Evolutionary conservation across 805 yeast species (phyloP), one percentile per base, ranked within the genome.

Genomic region (Starmerella geochares): DNA sequence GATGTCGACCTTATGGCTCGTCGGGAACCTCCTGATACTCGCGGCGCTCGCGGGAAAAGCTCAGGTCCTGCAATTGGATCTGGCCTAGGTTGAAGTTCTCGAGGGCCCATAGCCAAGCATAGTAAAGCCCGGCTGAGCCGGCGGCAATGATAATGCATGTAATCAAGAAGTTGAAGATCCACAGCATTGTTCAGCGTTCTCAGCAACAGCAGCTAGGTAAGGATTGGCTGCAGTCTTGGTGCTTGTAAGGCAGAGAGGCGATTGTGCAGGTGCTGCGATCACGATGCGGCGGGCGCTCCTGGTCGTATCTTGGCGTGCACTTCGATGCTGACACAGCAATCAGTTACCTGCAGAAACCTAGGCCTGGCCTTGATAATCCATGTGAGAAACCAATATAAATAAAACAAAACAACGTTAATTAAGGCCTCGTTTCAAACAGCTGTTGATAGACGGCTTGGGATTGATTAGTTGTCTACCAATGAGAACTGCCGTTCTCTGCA

Each of bases 21-120:
- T 80, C 8, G 16, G 32, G 25, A 2, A 48, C 51, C 23, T 36
- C 54, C 13, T 48, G 48, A 51, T 53, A 53, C 14, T 50, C 42
- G 4, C 57, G 48, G 25, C 55, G 46, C 37, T 42, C 37, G 27
- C 46, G 46, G 24, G 23, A 25, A 32, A 13, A 33, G 32, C 48
- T 37, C 14, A 57, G 45, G 29, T 57, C 60, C 27, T 55, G 57
- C 24, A 57, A 52, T 48, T 57, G 60, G 41, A 57, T 57, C 31
- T 54, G 54, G 28, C 60, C 60, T 6, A 57, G 44, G 27, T 53
- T 55, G 51, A 57, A 57, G 40, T 57, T 57, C 54, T 55, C 58
- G 1, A 54, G 44, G 13, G 60, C 60, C 58, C 60, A 55, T 11
- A 41, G 53, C 52, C 56, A 57, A 3, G 54, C 54, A 16, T 43